Evolutionary conservation across 2,329 filamentous ascomycete genomes (phyloP), one percentile per base, ranked within the genome.

Genomic region (Ambrosiella beaveri): DNA sequence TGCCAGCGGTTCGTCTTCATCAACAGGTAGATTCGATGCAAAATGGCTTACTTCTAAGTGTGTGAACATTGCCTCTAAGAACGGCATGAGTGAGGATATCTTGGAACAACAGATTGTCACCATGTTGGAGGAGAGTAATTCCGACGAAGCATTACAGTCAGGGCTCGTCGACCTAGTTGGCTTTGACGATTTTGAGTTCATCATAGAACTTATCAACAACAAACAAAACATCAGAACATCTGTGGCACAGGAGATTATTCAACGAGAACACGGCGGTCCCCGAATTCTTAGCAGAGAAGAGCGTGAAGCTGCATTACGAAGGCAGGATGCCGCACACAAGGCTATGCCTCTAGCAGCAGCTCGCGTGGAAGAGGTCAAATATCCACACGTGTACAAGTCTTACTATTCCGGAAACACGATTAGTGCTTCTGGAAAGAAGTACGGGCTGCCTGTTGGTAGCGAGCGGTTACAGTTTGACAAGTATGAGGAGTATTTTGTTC

Each of bases 371-470:
- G 86, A 84, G 57, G 79, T 84, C 3, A 77, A 86, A 51, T 98
- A 98, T 67, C 94, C 94, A 1, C 93, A 98, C 67, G 88, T 98
- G 0, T 98, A 96, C 71, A 88, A 85, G 64, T 71, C 80, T 1
- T 85, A 95, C 66, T 81, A 82, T 61, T 86, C 90, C 2, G 88
- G 93, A 1, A 97, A 97, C 68, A 87, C 84, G 0, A 73, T 98
- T 41, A 93, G 86, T 59, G 73, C 82, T 19, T 78, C 83, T 54
- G 93, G 93, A 1, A 84, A 82, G 65, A 89, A 86, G 66, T 98
- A 95, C 64, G 84, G 79, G 1, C 73, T 98, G 15, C 93, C 93
- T 0, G 66, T 79, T 1, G 89, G 90, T 2, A 90, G 81, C 63
- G 78, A 83, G 64, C 80, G 83, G 61, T 74, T 77, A 7, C 85